Evolutionary conservation across 1,284 basidiomycete genomes (phyloP), one percentile per base, ranked within the genome.

Genomic region (Cutaneotrichosporon daszewskae): DNA sequence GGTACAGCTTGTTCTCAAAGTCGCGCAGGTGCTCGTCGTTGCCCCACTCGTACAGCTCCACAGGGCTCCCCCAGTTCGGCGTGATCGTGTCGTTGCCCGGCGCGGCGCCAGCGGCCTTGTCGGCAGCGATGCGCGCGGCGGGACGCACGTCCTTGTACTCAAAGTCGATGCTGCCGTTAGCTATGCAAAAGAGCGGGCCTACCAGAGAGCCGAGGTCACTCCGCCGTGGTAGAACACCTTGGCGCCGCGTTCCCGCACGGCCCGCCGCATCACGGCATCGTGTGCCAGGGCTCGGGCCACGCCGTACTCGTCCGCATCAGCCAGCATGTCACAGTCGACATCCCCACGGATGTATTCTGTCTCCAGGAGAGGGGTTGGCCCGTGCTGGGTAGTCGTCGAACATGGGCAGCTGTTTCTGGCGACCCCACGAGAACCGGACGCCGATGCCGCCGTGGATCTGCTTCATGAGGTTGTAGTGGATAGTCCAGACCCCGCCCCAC

Each of bases 391-490:
- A 64, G 18, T 45, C 26, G 38, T 66, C 60, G 53, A 68, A 68
- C 16, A 70, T 32, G 0, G 64, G 63, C 32, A 72, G 36, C 41
- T 70, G 68, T 47, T 72, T 72, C 3, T 66, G 65, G 4, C 64
- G 58, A 6, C 72, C 72, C 71, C 72, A 74, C 4, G 61, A 63
- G 55, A 57, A 71, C 2, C 68, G 66, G 14, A 59, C 45, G 8
- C 62, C 62, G 32, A 74, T 53, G 3, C 70, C 71, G 1, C 56
- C 61, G 3, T 71, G 68, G 36, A 75, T 71, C 54, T 74, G 66
- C 52, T 76, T 76, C 37, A 76, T 54, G 17, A 76, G 57, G 40
- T 69, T 70, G 64, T 72, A 74, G 55, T 76, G 75, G 3, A 76
- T 65, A 45, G 76, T 74, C 10, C 72, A 45, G 0, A 71, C 69